Evolutionary conservation across 495 filamentous ascomycete genomes (phyloP), one percentile per base, ranked within the genome.

Genomic region (Lasiosphaeriaceae sp.): DNA sequence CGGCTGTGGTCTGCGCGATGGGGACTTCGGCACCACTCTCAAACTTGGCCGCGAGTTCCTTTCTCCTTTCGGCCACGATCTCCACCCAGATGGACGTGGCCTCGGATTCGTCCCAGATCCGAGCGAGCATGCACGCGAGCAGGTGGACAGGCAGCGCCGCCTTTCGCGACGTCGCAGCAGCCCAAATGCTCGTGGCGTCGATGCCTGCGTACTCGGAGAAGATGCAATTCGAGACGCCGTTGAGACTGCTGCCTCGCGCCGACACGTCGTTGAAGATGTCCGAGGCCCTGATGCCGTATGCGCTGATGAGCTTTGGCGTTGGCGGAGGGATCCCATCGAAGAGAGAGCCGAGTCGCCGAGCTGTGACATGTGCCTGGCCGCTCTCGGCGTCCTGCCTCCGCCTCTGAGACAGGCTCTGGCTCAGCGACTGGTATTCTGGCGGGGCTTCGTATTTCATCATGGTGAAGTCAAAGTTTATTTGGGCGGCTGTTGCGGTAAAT

Each of bases 51-150:
- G 46, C 46, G 11, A 66, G 20, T 43, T 63, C 61, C 2, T 21
- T 17, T 9, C 51, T 52, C 19, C 66, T 56, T 17, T 60, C 52
- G 1, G 26, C 37, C 12, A 70, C 50, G 5, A 70, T 24, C 39
- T 70, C 57, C 8, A 52, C 59, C 67, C 74, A 77, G 2, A 76
- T 59, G 0, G 71, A 67, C 14, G 57, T 73, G 4, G 73, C 75
- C 57, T 75, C 67, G 4, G 65, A 45, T 3, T 50, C 63, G 23
- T 61, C 52, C 54, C 60, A 74, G 0, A 66, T 58, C 7, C 66
- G 43, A 2, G 74, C 75, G 3, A 78, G 65, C 55, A 78, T 58
- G 55, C 74, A 77, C 11, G 68, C 72, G 11, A 76, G 63, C 9
- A 77, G 45, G 3, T 55, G 53, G 19, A 49, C 45, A 24, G 29